Base-by-base conservation (phyloP, 352 stramenopile species). In the Phytopythium litorale region DNA sequence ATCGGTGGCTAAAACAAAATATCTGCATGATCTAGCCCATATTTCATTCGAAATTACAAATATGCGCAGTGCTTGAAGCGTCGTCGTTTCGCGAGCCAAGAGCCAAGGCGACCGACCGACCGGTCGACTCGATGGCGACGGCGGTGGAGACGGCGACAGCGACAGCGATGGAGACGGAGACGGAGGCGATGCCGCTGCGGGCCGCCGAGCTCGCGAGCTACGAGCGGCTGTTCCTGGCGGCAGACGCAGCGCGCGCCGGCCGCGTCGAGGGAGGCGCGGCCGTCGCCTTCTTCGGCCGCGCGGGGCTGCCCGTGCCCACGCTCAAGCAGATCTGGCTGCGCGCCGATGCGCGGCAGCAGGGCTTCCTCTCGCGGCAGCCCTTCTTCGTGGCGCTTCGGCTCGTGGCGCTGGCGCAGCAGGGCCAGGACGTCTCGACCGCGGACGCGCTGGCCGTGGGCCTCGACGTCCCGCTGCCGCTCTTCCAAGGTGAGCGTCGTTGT, bases 321-420 rank as follows among this genome's bases (percentile, higher is more conserved):
- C 65, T 76, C 53, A 76, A 73, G 65, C 69, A 64, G 38, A 67
- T 76, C 21, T 76, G 69, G 69, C 64, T 64, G 60, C 64, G 71
- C 23, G 66, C 69, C 13, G 69, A 72, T 49, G 51, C 55, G 30
- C 32, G 33, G 5, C 58, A 64, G 54, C 62, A 66, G 38, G 61
- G 48, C 33, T 65, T 64, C 30, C 62, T 76, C 32, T 35, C 21
- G 23, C 48, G 33, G 7, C 8, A 18, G 28, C 38, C 59, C 15
- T 76, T 76, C 57, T 51, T 46, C 30, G 64, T 63, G 42, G 69
- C 69, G 60, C 60, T 76, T 32, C 65, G 65, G 49, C 61, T 76
- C 51, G 69, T 76, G 25, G 57, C 62, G 32, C 35, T 76, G 11
- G 69, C 69, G 21, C 69, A 76, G 49, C 66, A 72, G 48, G 69